Conservation (phyloP, 2,329 filamentous ascomycete species). For the Diaporthe caulivora region DNA sequence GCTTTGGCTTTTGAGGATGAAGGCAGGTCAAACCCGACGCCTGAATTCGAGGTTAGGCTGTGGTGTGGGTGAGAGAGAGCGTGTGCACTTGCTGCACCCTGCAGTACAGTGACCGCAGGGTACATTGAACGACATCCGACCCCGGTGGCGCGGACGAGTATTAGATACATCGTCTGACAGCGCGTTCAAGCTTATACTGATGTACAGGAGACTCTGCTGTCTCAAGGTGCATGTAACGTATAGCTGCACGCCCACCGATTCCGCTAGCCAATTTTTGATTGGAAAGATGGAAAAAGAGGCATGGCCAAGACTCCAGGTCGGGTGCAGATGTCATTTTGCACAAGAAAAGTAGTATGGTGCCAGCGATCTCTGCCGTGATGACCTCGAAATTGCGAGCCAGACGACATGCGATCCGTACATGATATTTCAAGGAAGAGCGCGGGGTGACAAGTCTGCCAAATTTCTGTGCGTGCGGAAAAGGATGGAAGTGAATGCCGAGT, state of each 20-base stretch:
- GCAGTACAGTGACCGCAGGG: conserved; percentile 39
- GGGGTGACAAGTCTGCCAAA: conserved; percentile 20
- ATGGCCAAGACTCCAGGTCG: conserved; percentile 28
- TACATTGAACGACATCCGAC: conserved; percentile 36
- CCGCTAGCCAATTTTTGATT: conserved; percentile 27
- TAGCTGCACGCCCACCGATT: conserved; percentile 35
- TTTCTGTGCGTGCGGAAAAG: conserved; percentile 6
- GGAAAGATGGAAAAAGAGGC: neutral
- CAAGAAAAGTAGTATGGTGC: conserved; percentile 26
- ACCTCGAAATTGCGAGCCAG: conserved; percentile 25
- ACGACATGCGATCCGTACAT: conserved; percentile 14
- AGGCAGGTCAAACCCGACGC: conserved; percentile 36
- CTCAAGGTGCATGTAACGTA: conserved; percentile 35
- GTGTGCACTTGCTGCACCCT: conserved; percentile 35
- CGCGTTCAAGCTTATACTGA: conserved; percentile 10
- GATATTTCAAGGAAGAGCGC: conserved; percentile 10
- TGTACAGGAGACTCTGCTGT: conserved; percentile 34
- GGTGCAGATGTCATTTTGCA: conserved; percentile 27
- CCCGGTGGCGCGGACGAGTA: conserved; percentile 32
- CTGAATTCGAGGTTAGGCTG: conserved; percentile 38
- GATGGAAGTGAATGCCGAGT: conserved; percentile 35
- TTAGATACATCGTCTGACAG: conserved; percentile 34
- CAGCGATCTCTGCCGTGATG: conserved; percentile 21
- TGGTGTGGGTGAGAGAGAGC: conserved; percentile 14
- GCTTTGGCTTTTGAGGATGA: conserved; percentile 35